Base-by-base conservation (phyloP, 192 early-diverging fungal species). In the Pilaira anomala region DNA sequence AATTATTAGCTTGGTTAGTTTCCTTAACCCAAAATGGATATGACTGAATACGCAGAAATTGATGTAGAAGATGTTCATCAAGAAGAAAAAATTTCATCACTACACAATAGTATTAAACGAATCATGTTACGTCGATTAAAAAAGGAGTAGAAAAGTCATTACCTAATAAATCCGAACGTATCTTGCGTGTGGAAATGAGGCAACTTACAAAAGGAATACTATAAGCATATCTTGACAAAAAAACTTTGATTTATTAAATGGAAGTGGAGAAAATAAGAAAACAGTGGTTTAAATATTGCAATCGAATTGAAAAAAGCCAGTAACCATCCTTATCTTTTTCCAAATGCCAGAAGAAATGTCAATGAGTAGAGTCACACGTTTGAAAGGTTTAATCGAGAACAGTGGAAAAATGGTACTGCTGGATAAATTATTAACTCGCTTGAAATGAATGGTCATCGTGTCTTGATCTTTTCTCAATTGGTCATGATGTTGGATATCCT, bases 391-490 rank as follows among this genome's bases (percentile, higher is more conserved):
- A 24, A 82, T 99, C 49, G 84, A 76, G 48, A 94, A 92, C 76
- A 95, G 94, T 64, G 98, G 98, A 46, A 99, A 99, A 72, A 98
- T 99, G 96, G 87, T 95, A 5, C 72, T 99, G 9, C 74, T 99
- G 21, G 98, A 99, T 71, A 98, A 98, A 76, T 77, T 99, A 48
- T 74, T 99, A 66, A 86, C 90, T 8, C 84, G 95, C 39, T 81
- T 98, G 14, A 91, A 93, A 69, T 84, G 55, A 91, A 87, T 25
- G 96, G 96, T 3, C 94, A 97, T 77, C 91, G 98, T 33, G 95
- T 98, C 6, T 77, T 99, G 55, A 98, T 99, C 50, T 99, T 98
- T 69, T 98, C 94, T 16, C 98, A 99, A 70, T 91, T 98, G 89
- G 95, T 98, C 64, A 85, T 86, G 59, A 89, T 99, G 90, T 79